These are phyloP conservation scores for Anthracocystis walkeri DNA, from an alignment of 1,284 basidiomycete genomes.

Conservation along the genomic window DNA sequence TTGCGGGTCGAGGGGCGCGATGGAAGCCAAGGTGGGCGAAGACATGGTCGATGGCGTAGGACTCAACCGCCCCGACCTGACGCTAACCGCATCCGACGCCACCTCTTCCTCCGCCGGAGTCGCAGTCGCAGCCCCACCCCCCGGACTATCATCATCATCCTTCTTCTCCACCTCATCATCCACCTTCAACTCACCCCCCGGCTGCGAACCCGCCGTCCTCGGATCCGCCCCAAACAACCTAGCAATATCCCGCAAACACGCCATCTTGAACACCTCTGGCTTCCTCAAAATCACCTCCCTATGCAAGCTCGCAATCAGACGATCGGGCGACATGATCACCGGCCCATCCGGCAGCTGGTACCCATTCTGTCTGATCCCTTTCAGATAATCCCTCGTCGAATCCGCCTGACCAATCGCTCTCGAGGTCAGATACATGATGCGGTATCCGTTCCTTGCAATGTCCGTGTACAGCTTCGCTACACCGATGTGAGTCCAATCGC, in stretches of 20 bases:
- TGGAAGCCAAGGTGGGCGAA: slow-evolving; percentile 14
- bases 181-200: slow-evolving; percentile 22
- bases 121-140: slow-evolving; percentile 35
- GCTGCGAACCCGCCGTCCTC: slow-evolving; percentile 27
- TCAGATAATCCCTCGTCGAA: slow-evolving; percentile 93
- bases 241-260: slow-evolving; percentile 94
- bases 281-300: slow-evolving; percentile 78
- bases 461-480: slow-evolving; percentile 99
- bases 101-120: not conserved
- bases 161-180: slow-evolving; percentile 11
- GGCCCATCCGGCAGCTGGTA: slow-evolving; percentile 97
- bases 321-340: slow-evolving; percentile 98
- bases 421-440: slow-evolving; percentile 97
- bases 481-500: slow-evolving; percentile 99
- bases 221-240: slow-evolving; percentile 81
- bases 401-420: slow-evolving; percentile 98
- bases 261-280: slow-evolving; percentile 99
- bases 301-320: slow-evolving; percentile 92
- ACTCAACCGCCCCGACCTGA: slow-evolving; percentile 9
- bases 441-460: slow-evolving; percentile 93
- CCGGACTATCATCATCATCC: slow-evolving; percentile 10
- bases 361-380: slow-evolving; percentile 92
- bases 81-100: slow-evolving; percentile 68
- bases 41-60: slow-evolving; percentile 17
- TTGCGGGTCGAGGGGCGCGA: not conserved